A percentile compares a stretch with the other conserved stretches of the same genome.
phyloP scores from a whole-genome alignment of 257 asterid species.

The Solanum sitiens region DNA sequence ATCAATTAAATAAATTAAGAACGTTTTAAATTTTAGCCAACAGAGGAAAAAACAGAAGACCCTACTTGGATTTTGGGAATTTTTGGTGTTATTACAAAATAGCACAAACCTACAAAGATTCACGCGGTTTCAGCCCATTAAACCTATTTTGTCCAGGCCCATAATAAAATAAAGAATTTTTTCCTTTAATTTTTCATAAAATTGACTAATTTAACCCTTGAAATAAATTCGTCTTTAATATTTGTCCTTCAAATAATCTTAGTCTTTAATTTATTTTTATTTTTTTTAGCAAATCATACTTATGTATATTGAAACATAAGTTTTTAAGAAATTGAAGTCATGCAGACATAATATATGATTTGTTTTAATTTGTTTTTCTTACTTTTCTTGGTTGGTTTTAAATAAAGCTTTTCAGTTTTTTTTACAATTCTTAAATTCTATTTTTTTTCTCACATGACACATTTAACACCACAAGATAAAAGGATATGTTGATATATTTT shows the following conservation, averaged over 20 bases:
- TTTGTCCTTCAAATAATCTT: not conserved
- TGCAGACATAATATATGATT: not conserved
- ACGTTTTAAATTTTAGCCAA: not conserved
- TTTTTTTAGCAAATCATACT: not conserved
- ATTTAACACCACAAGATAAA: too few species aligned
- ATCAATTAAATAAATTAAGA: too few species aligned
- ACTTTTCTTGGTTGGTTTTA: too few species aligned
- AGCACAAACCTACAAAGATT: not conserved
- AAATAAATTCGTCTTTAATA: not conserved
- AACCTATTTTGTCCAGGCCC: not conserved
- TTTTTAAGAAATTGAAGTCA: not conserved
- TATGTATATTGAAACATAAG: not conserved
- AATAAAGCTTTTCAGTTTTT: too few species aligned
- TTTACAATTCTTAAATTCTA: too few species aligned
- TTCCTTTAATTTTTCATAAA: not conserved
- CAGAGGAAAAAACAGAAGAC: not conserved
- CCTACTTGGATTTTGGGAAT: slow-evolving; percentile 19
- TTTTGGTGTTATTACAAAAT: not conserved
- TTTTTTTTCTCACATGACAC: too few species aligned
- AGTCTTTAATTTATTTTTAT: too few species aligned
- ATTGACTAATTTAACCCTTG: not conserved
- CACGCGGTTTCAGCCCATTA: not conserved
- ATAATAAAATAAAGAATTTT: not conserved
- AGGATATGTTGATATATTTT: not conserved
- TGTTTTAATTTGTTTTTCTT: too few species aligned